Conservation (phyloP, 1,284 basidiomycete genomes). For the Marasmius oreades region DNA sequence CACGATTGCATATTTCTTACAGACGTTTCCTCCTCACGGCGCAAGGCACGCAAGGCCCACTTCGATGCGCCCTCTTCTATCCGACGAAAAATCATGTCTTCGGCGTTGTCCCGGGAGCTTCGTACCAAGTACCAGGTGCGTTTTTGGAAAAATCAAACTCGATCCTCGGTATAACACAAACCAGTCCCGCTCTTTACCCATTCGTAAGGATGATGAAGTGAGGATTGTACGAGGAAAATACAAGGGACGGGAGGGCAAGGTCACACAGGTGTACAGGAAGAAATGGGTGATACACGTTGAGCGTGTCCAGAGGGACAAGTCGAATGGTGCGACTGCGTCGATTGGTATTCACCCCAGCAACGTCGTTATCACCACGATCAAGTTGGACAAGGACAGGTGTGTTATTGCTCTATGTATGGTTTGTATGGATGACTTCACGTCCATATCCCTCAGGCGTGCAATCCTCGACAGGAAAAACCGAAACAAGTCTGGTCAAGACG, state of each 20-base stretch:
- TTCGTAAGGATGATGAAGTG: conserved; percentile 99
- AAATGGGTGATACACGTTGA: conserved; percentile 99
- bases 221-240: conserved; percentile 94
- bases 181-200: conserved; percentile 88
- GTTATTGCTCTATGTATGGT: conserved; percentile 23
- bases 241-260: conserved; percentile 98
- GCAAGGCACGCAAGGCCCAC: conserved; percentile 97
- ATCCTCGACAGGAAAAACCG: conserved; percentile 81
- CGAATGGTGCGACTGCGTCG: conserved; percentile 91
- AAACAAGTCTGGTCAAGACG: conserved; percentile 63
- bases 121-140: conserved; percentile 89
- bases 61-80: conserved; percentile 90
- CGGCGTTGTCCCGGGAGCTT: conserved; percentile 94
- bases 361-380: conserved; percentile 91
- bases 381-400: conserved; percentile 84
- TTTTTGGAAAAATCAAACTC: conserved; percentile 19
- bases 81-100: conserved; percentile 98
- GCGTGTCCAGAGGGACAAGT: conserved; percentile 97
- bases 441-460: conserved; percentile 50
- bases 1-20: conserved; percentile 16
- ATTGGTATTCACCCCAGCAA: conserved; percentile 98
- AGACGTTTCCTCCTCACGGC: conserved; percentile 87
- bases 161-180: conserved; percentile 3
- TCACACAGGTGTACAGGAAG: conserved; percentile 98
- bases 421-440: too few relatives aligned